Base-by-base conservation (phyloP, 768 basidiomycete species). In the Mycena galericulata region DNA sequence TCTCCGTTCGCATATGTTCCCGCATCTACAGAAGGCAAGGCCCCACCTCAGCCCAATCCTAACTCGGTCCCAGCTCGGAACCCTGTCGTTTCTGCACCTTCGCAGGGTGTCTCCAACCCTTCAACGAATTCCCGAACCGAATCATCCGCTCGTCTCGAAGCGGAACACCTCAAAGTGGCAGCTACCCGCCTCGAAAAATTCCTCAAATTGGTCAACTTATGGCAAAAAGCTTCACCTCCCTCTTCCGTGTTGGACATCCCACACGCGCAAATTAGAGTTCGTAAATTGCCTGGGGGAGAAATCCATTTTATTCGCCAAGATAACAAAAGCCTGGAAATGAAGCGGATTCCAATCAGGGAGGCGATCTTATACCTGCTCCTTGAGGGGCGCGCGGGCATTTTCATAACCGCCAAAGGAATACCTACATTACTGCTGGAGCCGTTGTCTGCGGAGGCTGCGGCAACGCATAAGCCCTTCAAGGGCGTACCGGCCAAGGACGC, bases 1-100 rank as follows among this genome's bases (percentile, higher is more conserved):
- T 69, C 68, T 53, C 68, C 68, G 24, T 69, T 69, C 34, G 68
- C 56, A 4, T 62, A 64, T 30, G 53, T 32, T 49, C 56, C 68
- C 14, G 14, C 56, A 43, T 2, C 51, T 10, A 9, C 41, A 43
- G 6, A 14, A n/a, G 24, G 32, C 1, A 47, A 27, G 17, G 11
- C 29, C 3, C 45, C 36, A 7, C n/a, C 32, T 34, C 51, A 34
- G 20, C 29, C 65, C 12, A 57, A 50, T 22, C 36, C 47, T 24
- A 36, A 9, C 29, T 24, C 17, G 32, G 46, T 40, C 4, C 45
- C 54, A 1, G 18, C 12, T 8, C 58, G 45, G 49, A 32, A 51
- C 20, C 53, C 46, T 29, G 24, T 18, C 27, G 6, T 36, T 30
- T 34, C 59, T n/a, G 14, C 46, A 22, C 6, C 29, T 22, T 8